Evolutionary conservation across 2,329 filamentous ascomycete genomes (phyloP).

Genomic region (Nectriaceae sp.): DNA sequence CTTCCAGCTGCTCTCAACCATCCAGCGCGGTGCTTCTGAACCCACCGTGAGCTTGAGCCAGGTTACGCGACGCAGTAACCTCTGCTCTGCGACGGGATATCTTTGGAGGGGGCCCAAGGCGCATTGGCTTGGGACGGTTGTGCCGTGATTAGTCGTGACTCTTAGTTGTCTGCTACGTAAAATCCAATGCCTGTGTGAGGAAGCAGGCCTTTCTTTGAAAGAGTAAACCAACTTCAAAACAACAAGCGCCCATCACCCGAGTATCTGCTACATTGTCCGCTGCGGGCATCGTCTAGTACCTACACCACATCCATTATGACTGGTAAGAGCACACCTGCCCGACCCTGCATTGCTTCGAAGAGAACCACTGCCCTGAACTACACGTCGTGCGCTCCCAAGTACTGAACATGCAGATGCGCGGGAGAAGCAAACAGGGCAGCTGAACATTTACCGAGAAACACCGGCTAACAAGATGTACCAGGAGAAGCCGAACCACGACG

Average conservation of each 20-base stretch:
- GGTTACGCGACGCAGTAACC: conserved; percentile 9
- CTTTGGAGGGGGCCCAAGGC: conserved; percentile 22
- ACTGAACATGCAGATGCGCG: no score
- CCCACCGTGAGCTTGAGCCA: conserved; percentile 1
- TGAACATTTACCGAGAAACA: no score
- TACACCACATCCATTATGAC: conserved; percentile 32
- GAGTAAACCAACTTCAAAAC: conserved; percentile 31
- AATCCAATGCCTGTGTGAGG: conserved; percentile 31
- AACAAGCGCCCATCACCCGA: conserved; percentile 14
- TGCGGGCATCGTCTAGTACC: conserved; percentile 7
- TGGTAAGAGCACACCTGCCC: conserved; percentile 35
- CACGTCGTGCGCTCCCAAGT: no score
- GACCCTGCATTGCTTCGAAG: conserved; percentile 1
- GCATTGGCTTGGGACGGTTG: conserved; percentile 25
- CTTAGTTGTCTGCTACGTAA: conserved; percentile 37
- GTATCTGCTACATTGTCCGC: conserved; percentile 8
- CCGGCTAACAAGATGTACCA: conserved; percentile 28
- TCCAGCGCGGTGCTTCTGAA: conserved; percentile 5
- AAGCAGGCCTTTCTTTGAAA: conserved; percentile 25
- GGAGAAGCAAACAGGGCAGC: no score
- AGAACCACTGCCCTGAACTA: neutral
- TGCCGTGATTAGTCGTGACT: conserved; percentile 37
- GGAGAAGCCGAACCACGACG: conserved; percentile 77
- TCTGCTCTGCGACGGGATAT: conserved; percentile 11
- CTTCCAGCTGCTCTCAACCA: conserved; percentile 5